Percentiles rank a stretch among this genome's conserved stretches.
These are phyloP conservation scores for Cenchrus americanus DNA, from an alignment of 176 grass and related monocot genomes.

Conservation along the genomic window DNA sequence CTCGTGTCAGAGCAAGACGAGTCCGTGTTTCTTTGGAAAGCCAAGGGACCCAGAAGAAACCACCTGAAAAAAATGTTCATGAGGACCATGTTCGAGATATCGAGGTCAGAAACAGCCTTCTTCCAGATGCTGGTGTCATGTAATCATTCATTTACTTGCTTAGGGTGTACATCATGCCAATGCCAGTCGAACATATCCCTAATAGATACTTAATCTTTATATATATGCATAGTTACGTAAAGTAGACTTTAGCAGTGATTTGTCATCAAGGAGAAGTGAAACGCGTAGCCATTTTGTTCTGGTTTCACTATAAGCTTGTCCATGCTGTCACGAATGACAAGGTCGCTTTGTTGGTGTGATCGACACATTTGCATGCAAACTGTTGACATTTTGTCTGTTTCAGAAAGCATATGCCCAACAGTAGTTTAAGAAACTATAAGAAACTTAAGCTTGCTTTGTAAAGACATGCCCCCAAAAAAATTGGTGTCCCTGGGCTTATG, in stretches of 20 bases:
- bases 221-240: not conserved
- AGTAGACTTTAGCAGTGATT: not conserved
- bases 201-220: not conserved
- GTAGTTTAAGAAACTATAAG: slow-evolving; percentile 17
- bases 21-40: slow-evolving; percentile 89
- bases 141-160: slow-evolving; percentile 25
- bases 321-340: not conserved
- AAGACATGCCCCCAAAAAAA: not conserved
- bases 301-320: not conserved
- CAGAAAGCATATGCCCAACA: not conserved
- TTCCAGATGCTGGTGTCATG: slow-evolving; percentile 12
- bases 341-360: slow-evolving; percentile 9
- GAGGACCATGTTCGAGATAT: slow-evolving; percentile 58
- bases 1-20: slow-evolving; percentile 91
- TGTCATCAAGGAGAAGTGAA: not conserved
- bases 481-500: not conserved
- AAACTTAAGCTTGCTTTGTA: not conserved
- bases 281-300: not conserved
- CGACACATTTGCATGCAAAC: not conserved
- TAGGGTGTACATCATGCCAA: not conserved
- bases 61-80: slow-evolving; percentile 44
- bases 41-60: slow-evolving; percentile 66
- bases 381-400: slow-evolving; percentile 6
- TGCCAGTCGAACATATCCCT: not conserved
- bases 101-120: slow-evolving; percentile 62